Evolutionary conservation across 345 rosid genomes (phyloP).

Genomic region (Populus tremula): DNA sequence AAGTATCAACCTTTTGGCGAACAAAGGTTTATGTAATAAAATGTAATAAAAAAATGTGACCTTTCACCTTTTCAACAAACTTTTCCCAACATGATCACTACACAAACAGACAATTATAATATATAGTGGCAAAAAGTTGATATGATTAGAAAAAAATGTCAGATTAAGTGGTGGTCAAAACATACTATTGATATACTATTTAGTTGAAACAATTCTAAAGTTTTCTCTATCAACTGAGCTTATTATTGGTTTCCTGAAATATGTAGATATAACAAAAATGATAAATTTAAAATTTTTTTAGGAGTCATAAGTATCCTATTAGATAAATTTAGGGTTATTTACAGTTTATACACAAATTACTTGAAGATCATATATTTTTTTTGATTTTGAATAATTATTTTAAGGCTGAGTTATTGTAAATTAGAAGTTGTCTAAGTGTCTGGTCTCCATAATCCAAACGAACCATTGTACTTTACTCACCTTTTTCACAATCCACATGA

Average conservation of each 20-base stretch:
- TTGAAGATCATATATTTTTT: no score
- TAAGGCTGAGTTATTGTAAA: no score
- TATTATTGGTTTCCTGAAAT: no score
- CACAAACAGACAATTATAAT: neutral
- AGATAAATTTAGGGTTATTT: no score
- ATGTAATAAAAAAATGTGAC: neutral
- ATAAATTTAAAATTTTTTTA: no score
- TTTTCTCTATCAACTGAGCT: neutral
- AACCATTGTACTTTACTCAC: no score
- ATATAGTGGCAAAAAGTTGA: neutral
- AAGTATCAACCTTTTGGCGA: no score
- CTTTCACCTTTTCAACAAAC: neutral
- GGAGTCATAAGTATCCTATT: fast-evolving
- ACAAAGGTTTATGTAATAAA: no score
- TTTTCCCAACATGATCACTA: neutral
- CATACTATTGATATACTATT: neutral
- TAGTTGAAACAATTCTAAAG: neutral
- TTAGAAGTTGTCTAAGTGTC: fast-evolving
- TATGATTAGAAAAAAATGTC: neutral
- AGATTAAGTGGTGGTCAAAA: neutral
- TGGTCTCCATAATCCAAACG: fast-evolving
- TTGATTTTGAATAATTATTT: fast-evolving
- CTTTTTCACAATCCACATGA: no score
- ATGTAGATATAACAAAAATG: no score
- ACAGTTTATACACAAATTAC: no score